A percentile compares a stretch with the other conserved stretches of the same genome.
phyloP scores from a whole-genome alignment of 2,329 filamentous ascomycete genomes.

The Fusarium cyanostomum region DNA sequence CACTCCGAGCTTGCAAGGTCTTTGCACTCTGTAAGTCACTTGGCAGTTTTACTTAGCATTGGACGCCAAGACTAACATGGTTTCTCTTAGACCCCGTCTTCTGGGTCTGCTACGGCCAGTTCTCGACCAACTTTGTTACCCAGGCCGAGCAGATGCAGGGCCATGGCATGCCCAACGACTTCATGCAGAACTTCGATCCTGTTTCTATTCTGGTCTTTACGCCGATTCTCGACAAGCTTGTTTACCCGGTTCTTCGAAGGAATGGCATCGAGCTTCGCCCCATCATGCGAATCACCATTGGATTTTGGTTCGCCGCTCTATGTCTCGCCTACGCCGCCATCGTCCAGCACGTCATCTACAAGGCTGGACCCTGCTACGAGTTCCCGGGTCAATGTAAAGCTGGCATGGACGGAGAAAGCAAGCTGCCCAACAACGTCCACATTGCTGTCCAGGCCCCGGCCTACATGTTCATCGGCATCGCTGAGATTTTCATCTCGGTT shows the following conservation, averaged over 20 bases:
- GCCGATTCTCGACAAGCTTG: conserved; percentile 66
- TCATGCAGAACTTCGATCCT: conserved; percentile 75
- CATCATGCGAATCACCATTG: conserved; percentile 71
- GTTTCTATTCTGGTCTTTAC: conserved; percentile 74
- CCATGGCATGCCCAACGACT: conserved; percentile 74
- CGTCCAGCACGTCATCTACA: conserved; percentile 69
- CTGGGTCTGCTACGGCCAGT: conserved; percentile 75
- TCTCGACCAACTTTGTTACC: conserved; percentile 72
- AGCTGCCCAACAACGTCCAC: conserved; percentile 57
- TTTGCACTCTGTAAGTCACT: conserved; percentile 63
- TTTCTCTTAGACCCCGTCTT: conserved; percentile 62
- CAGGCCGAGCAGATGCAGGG: conserved; percentile 67
- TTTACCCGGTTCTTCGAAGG: conserved; percentile 70
- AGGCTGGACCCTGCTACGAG: conserved; percentile 60
- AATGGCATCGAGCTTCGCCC: conserved; percentile 69
- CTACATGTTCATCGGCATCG: conserved; percentile 65
- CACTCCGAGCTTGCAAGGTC: conserved; percentile 74
- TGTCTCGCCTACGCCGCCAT: conserved; percentile 69
- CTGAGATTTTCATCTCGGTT: conserved; percentile 72
- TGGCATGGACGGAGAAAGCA: conserved; percentile 44
- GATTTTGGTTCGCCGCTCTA: conserved; percentile 64
- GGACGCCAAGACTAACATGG: background rate
- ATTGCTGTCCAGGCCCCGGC: conserved; percentile 65
- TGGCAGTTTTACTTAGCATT: background rate
- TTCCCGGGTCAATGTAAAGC: conserved; percentile 52